A percentile compares a stretch with the other conserved stretches of the same genome.
These are phyloP conservation scores for Poronia punctata DNA, from an alignment of 495 filamentous ascomycete species.

Conservation along the genomic window DNA sequence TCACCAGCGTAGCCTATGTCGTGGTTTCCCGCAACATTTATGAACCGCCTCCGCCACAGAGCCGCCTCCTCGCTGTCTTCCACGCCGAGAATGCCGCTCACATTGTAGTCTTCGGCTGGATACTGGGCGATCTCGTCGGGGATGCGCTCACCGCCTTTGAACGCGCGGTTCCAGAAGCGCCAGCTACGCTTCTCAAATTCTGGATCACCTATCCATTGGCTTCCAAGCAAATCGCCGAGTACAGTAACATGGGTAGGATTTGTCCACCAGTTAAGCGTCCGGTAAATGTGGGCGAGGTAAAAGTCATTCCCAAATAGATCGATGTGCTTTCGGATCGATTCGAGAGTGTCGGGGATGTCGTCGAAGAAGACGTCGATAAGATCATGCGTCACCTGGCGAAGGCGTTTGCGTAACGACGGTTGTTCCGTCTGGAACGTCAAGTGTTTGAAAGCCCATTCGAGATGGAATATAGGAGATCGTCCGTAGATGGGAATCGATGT, in stretches of 20 bases:
- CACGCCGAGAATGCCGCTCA: slow-evolving; percentile 44
- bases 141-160: slow-evolving; percentile 60
- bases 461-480: slow-evolving; percentile 53
- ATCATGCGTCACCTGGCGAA: slow-evolving; percentile 43
- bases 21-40: slow-evolving; percentile 90
- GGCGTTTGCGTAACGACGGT: slow-evolving; percentile 35
- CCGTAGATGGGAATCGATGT: slow-evolving; percentile 63
- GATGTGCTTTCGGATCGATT: slow-evolving; percentile 65
- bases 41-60: slow-evolving; percentile 66
- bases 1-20: slow-evolving; percentile 96
- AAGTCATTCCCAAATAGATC: slow-evolving; percentile 91
- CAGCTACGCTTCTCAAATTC: slow-evolving; percentile 68
- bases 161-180: slow-evolving; percentile 79
- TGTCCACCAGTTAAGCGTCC: slow-evolving; percentile 73
- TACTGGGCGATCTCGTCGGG: slow-evolving; percentile 51
- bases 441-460: slow-evolving; percentile 45
- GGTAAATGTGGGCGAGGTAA: slow-evolving; percentile 89
- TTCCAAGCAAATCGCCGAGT: slow-evolving; percentile 88
- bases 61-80: slow-evolving; percentile 33
- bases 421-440: slow-evolving; percentile 36
- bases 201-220: slow-evolving; percentile 83
- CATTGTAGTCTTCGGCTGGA: slow-evolving; percentile 41
- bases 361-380: slow-evolving; percentile 47
- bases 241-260: slow-evolving; percentile 82
- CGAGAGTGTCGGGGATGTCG: slow-evolving; percentile 57